These are phyloP conservation scores for Lentinula novae-zelandiae DNA, from an alignment of 1,284 basidiomycete genomes.

Conservation along the genomic window DNA sequence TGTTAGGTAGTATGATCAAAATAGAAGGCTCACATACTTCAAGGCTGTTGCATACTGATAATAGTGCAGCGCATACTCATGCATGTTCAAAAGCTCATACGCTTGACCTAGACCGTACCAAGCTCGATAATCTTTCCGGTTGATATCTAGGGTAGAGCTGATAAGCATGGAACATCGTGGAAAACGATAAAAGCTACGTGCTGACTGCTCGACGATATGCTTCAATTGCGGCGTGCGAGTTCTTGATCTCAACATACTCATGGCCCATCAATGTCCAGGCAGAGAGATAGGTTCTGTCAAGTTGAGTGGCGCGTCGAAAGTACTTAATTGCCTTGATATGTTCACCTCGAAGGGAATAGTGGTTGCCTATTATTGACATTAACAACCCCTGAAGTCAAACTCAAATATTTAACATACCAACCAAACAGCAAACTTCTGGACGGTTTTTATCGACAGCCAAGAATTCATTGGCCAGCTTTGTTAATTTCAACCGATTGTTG, in stretches of 20 bases:
- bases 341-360: slow-evolving; percentile 90
- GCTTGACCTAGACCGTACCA: slow-evolving; percentile 99
- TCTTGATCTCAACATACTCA: slow-evolving; percentile 98
- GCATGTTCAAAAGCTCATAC: slow-evolving; percentile 96
- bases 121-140: slow-evolving; percentile 94
- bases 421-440: slow-evolving; percentile 92
- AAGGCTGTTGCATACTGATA: slow-evolving; percentile 95
- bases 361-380: slow-evolving; percentile 67
- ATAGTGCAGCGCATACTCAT: slow-evolving; percentile 94
- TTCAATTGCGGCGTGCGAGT: slow-evolving; percentile 97
- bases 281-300: slow-evolving; percentile 91
- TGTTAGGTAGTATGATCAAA: background rate
- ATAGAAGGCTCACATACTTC: slow-evolving; percentile 47
- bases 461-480: slow-evolving; percentile 90
- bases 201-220: slow-evolving; percentile 89
- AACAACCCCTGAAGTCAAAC: background rate
- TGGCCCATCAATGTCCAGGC: slow-evolving; percentile 99
- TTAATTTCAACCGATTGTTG: slow-evolving; percentile 84
- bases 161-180: background rate
- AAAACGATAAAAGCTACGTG: background rate
- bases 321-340: slow-evolving; percentile 97
- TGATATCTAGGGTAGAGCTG: slow-evolving; percentile 63
- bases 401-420: slow-evolving; percentile 57
- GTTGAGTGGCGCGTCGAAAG: slow-evolving; percentile 89
- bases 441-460: slow-evolving; percentile 84